Base-by-base conservation (phyloP, 2,329 filamentous ascomycete species). In the Exophiala spinifera region DNA sequence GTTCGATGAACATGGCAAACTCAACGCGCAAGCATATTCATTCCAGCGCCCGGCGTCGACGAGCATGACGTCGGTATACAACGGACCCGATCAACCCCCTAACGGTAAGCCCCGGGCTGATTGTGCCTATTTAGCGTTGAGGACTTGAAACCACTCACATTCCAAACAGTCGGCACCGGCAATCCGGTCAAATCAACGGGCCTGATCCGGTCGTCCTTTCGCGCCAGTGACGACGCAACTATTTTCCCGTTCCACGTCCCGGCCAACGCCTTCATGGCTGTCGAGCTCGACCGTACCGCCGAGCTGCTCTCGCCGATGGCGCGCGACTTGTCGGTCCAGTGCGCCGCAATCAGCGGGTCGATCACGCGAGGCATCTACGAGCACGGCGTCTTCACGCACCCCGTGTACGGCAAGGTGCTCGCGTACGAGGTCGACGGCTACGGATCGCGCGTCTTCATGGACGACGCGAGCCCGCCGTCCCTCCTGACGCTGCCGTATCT, bases 161-260 rank as follows among this genome's bases (percentile, higher is more conserved):
- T 10, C 94, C 15, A 14, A 4, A 11, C 21, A 43, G 40, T 20
- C 21, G 40, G 94, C 1, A 77, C 91, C 20, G 94, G 94, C 13
- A 97, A 99, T 68, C 94, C 94, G 0, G 76, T 99, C 13, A 91
- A 89, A 63, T 80, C 85, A 19, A 96, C 92, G 0, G 91, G 90
- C 0, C 80, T 99, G 1, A 81, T 97, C 46, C 84, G 94, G 54
- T 95, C 89, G 40, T 91, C 94, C 0, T 99, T 99, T 74, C 83
- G 94, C 1, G 94, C 94, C 3, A 95, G 89, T 61, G 94, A 99
- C 65, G 94, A 99, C 69, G 89, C 94, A 3, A 95, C 91, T 0
- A 96, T 94, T 33, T 77, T 97, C 2, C 91, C 91, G 42, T 99
- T 90, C 76, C 89, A 96, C 68, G 95, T 97, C 62, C 94, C 94